Percentiles rank a stretch among this genome's conserved stretches.
Evolutionary conservation across 2,329 filamentous ascomycete species (phyloP).

Genomic region (Periconia digitata): DNA sequence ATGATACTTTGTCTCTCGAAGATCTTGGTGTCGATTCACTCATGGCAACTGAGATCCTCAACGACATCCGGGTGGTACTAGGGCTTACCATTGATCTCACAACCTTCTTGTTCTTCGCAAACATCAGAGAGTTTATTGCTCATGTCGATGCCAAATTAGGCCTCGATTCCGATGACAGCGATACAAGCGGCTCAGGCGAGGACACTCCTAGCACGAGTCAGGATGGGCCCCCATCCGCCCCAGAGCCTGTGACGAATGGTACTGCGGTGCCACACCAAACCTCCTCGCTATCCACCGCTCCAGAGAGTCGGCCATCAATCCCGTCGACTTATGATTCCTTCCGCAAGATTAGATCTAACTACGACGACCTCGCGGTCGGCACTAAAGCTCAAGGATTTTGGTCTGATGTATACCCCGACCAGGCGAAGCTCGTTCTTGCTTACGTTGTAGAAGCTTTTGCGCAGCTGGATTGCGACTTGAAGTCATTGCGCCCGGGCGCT

Average conservation of each 20-base stretch:
- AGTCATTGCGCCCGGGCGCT: background rate
- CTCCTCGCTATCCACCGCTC: background rate
- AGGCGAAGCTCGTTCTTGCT: slow-evolving; percentile 1
- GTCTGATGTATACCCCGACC: slow-evolving; percentile 2
- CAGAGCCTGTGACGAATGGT: background rate
- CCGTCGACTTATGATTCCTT: background rate
- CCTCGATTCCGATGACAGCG: background rate
- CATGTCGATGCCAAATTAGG: background rate
- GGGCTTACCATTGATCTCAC: slow-evolving; percentile 4
- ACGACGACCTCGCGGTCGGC: slow-evolving; percentile 2
- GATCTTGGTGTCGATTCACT: slow-evolving; percentile 13
- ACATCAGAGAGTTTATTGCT: slow-evolving; percentile 1
- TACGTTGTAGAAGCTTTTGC: slow-evolving; percentile 5
- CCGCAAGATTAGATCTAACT: background rate
- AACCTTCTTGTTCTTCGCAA: slow-evolving; percentile 6
- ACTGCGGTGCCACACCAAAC: background rate
- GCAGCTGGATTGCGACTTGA: slow-evolving; percentile 4
- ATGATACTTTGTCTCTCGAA: slow-evolving; percentile 7
- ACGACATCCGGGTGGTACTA: slow-evolving; percentile 1
- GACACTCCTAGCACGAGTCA: background rate
- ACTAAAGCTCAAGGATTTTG: slow-evolving; percentile 1
- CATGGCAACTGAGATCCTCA: slow-evolving; percentile 5
- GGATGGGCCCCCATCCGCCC: background rate
- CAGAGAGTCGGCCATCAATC: background rate
- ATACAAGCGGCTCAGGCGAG: background rate